Evolutionary conservation across 2,329 filamentous ascomycete species (phyloP), one percentile per base, ranked within the genome.

Genomic region (Fusarium avenaceum): DNA sequence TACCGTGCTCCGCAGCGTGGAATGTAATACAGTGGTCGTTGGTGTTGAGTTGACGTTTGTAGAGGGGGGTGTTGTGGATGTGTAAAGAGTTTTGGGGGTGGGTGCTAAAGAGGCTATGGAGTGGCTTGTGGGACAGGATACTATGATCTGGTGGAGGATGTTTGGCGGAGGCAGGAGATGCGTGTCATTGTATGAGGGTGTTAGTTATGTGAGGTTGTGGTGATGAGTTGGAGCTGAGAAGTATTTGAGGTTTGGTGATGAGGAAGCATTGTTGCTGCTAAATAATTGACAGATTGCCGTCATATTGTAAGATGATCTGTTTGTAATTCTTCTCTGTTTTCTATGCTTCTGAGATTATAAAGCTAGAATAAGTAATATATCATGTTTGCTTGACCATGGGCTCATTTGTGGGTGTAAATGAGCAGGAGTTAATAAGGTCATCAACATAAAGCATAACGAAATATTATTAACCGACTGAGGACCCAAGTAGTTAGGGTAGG

Each of bases 11-110:
- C 10, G 63, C 58, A 1, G 65, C 63, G 43, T 65, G 57, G 22
- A 68, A 67, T 10, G 43, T 57, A n/a, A 50, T 54, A 4, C 55
- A 17, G 28, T 67, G 46, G 35, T 63, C 47, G 35, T 44, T 28
- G 7, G 55, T 26, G 17, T 50, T 33, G 28, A 50, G 52, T n/a
- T 63, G 52, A 22, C 63, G 63, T 20, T 57, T 46, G 47, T 68
- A 67, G 5, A 68, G 63, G 4, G 40, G 15, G 48, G 63, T 46
- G 14, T 45, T 30, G 24, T 47, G 19, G 15, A 67, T 24, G 19
- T n/a, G 26, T 28, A 54, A n/a, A 54, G 30, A n/a, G 35, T 10
- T 38, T n/a, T 52, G 30, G 28, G 53, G 19, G 58, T 46, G 9
- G 8, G 35, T 13, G 30, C 45, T 40, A 30, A 13, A 4, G 45